Percentiles rank a stretch among this genome's conserved stretches.
Conservation (phyloP, 2,329 filamentous ascomycete species). For the Trichoderma brevicompactum region DNA sequence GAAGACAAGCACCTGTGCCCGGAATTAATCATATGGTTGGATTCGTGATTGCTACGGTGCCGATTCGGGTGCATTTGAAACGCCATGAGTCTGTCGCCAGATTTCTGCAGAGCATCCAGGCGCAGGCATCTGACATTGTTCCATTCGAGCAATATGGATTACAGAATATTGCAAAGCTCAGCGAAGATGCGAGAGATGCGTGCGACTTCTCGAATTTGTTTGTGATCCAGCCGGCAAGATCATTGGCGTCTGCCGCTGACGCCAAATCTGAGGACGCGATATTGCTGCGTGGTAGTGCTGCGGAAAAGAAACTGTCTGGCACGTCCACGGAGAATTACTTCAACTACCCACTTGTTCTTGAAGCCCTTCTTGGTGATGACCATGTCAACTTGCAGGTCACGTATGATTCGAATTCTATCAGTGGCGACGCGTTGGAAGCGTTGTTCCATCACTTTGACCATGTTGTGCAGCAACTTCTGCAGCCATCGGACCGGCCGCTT, state of each 20-base stretch:
- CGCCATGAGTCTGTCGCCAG: not conserved
- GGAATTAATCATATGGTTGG: constrained; percentile 16
- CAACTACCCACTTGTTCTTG: constrained; percentile 31
- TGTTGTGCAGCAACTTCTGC: constrained; percentile 30
- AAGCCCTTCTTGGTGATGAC: constrained; percentile 16
- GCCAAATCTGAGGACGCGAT: constrained; percentile 6
- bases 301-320: not conserved
- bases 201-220: constrained; percentile 19
- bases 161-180: constrained; percentile 14
- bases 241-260: not conserved
- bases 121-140: constrained; percentile 21
- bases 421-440: constrained; percentile 6
- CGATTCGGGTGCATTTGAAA: constrained; percentile 18
- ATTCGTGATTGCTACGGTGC: constrained; percentile 17
- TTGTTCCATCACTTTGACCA: constrained; percentile 30
- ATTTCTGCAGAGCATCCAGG: constrained; percentile 18
- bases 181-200: constrained; percentile 13
- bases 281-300: constrained; percentile 7
- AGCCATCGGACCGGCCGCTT: not conserved
- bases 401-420: constrained; percentile 24
- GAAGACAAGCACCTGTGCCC: constrained; percentile 17
- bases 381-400: constrained; percentile 21
- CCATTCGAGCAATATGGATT: constrained; percentile 19
- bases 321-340: constrained; percentile 27
- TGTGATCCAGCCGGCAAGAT: constrained; percentile 12